Percentiles rank a stretch among this genome's conserved stretches.
Evolutionary conservation across 2,329 filamentous ascomycete genomes (phyloP).

Genomic region (Amauroascus verrucosus): DNA sequence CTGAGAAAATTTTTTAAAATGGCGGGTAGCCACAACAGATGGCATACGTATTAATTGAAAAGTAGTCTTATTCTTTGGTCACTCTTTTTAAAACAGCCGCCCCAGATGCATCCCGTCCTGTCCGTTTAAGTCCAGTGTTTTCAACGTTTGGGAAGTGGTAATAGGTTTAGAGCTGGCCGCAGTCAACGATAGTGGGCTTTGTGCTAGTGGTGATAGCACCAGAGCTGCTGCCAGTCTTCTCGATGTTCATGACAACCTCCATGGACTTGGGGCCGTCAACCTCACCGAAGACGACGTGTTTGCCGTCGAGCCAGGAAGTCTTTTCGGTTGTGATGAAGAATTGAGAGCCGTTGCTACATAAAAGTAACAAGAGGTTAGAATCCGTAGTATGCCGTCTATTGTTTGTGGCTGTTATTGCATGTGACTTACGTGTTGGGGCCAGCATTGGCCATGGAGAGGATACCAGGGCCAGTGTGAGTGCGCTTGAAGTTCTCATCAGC

Average conservation of each 20-base stretch:
- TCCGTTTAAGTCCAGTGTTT: slow-evolving; percentile 2
- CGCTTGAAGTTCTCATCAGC: slow-evolving; percentile 79
- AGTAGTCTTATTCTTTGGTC: slow-evolving; percentile 9
- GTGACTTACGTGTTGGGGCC: slow-evolving; percentile 71
- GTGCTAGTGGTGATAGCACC: slow-evolving; percentile 44
- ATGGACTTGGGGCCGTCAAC: slow-evolving; percentile 48
- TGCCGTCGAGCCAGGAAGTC: slow-evolving; percentile 57
- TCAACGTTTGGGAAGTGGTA: background rate
- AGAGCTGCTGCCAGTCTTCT: slow-evolving; percentile 47
- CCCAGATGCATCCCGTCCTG: slow-evolving; percentile 9
- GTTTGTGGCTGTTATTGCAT: background rate
- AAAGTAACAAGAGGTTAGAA: too few relatives aligned
- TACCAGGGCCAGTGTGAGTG: slow-evolving; percentile 63
- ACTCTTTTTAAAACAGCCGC: slow-evolving; percentile 11
- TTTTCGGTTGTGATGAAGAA: slow-evolving; percentile 63
- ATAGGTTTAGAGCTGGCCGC: slow-evolving; percentile 38
- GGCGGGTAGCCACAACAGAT: slow-evolving; percentile 1
- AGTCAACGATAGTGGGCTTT: slow-evolving; percentile 46
- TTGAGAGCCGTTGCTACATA: slow-evolving; percentile 59
- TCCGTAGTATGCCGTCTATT: background rate
- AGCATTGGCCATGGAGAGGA: slow-evolving; percentile 92
- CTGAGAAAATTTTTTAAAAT: background rate
- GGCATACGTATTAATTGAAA: slow-evolving; percentile 9
- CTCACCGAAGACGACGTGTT: slow-evolving; percentile 60
- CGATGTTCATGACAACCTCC: slow-evolving; percentile 49